Conservation (phyloP, 495 filamentous ascomycete species). For the Hypoxylon fragiforme region DNA sequence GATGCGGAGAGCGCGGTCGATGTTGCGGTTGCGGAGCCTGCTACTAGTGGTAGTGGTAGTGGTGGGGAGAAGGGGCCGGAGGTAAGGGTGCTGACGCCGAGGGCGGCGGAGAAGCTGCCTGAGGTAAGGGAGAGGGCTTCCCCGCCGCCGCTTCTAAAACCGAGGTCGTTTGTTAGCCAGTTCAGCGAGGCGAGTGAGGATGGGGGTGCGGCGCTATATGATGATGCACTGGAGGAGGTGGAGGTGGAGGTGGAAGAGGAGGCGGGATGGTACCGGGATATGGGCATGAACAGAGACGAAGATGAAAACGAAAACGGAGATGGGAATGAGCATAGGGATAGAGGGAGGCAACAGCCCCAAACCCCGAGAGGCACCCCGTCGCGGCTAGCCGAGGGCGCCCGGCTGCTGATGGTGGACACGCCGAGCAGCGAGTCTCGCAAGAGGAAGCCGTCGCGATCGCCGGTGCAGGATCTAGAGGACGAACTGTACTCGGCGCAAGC, state of each 20-base stretch:
- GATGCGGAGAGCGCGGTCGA: conserved; percentile 50
- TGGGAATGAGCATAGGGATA: conserved; percentile 6
- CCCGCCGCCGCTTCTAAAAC: no score
- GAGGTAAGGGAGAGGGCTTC: no score
- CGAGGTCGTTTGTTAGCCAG: no score
- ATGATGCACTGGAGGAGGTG: no score
- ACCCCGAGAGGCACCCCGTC: neutral
- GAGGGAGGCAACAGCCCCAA: neutral
- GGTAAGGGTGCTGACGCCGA: neutral
- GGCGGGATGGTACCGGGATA: conserved; percentile 25
- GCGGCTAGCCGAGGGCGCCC: conserved; percentile 4
- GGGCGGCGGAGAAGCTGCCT: no score
- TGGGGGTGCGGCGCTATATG: no score
- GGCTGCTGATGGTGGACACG: conserved; percentile 10
- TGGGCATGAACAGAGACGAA: conserved; percentile 25
- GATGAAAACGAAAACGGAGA: conserved; percentile 25
- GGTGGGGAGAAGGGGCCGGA: neutral
- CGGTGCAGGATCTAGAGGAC: conserved; percentile 23
- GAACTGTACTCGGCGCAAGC: conserved; percentile 33
- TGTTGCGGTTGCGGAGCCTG: conserved; percentile 36
- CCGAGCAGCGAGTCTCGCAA: conserved; percentile 27
- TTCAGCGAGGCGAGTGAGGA: no score
- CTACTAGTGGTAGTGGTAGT: no score
- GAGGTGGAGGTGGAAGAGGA: conserved; percentile 15
- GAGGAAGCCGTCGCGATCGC: conserved; percentile 25